A percentile compares a stretch with the other conserved stretches of the same genome.
These are phyloP conservation scores for Azolla pinnata DNA, from an alignment of 75 land plant genomes.

Conservation along the genomic window DNA sequence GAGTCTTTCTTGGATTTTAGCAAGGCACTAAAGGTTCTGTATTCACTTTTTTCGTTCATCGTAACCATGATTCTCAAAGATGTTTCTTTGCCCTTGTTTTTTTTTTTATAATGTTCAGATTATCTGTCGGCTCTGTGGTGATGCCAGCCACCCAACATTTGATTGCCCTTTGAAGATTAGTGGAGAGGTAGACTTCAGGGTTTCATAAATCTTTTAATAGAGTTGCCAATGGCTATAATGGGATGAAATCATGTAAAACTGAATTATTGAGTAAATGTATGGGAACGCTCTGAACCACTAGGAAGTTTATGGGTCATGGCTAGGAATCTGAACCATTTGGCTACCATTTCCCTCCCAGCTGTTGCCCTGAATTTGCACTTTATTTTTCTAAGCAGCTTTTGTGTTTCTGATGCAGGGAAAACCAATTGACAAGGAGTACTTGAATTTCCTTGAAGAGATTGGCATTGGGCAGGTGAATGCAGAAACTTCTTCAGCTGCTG, in stretches of 20 bases:
- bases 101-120: conserved; percentile 13
- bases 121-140: conserved; percentile 24
- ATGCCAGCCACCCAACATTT: conserved; percentile 36
- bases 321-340: no score
- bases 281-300: no score
- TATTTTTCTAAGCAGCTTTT: not conserved
- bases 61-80: no score
- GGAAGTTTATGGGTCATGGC: no score
- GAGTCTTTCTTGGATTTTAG: no score
- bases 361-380: not conserved
- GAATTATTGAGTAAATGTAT: no score
- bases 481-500: conserved; percentile 7
- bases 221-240: no score
- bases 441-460: conserved; percentile 18
- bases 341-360: not conserved
- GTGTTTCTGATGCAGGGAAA: conserved; percentile 11
- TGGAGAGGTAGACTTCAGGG: conserved; percentile 8
- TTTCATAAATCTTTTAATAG: no score
- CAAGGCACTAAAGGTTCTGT: no score
- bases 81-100: no score
- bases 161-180: conserved; percentile 24
- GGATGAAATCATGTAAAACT: no score
- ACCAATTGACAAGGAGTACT: conserved; percentile 17
- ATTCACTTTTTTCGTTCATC: no score
- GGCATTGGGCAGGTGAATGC: conserved; percentile 6